phyloP scores from a whole-genome alignment of 2,329 filamentous ascomycete species.

The Neonectria sp. region DNA sequence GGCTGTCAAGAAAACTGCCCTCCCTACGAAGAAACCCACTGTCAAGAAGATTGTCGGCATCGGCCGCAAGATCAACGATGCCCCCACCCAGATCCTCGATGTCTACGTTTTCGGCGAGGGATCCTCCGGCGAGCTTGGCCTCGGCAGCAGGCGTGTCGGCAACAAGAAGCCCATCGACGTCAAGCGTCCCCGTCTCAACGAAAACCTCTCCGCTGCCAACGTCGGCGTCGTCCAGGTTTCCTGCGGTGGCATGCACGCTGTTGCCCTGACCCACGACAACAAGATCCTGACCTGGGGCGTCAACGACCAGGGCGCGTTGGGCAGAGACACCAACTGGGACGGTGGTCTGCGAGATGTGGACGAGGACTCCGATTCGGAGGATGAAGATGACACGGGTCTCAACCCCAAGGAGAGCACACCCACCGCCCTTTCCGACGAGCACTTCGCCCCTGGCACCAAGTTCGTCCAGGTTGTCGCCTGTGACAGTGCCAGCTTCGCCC shows the following conservation, averaged over 20 bases:
- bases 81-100: constrained; percentile 75
- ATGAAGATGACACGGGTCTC: constrained; percentile 74
- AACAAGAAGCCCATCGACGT: constrained; percentile 77
- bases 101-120: constrained; percentile 88
- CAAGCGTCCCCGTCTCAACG: constrained; percentile 87
- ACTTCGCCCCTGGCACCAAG: constrained; percentile 73
- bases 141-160: constrained; percentile 77
- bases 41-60: constrained; percentile 61
- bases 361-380: constrained; percentile 68
- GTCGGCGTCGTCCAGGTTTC: constrained; percentile 84
- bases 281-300: constrained; percentile 90
- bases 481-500: constrained; percentile 82
- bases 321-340: constrained; percentile 79
- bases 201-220: constrained; percentile 72
- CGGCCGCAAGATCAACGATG: constrained; percentile 79
- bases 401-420: constrained; percentile 83
- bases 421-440: constrained; percentile 69
- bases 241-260: constrained; percentile 86
- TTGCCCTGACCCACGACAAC: constrained; percentile 84
- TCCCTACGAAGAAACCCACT: constrained; percentile 29
- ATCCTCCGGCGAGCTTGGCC: constrained; percentile 84
- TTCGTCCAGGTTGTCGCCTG: constrained; percentile 77
- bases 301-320: constrained; percentile 87
- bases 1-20: constrained; percentile 37
- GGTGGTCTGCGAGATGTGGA: constrained; percentile 72